phyloP scores from a whole-genome alignment of 208 protist species.

The Acanthamoeba quina region DNA sequence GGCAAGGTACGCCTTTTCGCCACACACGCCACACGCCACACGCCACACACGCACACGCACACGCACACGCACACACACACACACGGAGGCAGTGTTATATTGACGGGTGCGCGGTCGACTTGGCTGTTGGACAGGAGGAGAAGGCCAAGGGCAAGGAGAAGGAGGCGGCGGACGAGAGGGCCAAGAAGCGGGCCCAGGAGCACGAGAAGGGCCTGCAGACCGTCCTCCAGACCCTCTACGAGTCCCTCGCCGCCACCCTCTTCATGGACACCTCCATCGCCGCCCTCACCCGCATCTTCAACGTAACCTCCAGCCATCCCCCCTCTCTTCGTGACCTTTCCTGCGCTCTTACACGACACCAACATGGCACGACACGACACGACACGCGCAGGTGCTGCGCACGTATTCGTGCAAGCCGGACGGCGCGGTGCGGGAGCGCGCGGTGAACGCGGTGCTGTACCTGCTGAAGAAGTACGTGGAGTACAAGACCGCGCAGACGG shows the following conservation, averaged over 20 bases:
- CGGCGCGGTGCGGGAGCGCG: slow-evolving; percentile 61
- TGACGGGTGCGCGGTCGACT: background rate
- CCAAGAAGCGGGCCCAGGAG: background rate
- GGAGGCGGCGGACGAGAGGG: background rate
- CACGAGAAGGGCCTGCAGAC: slow-evolving; percentile 8
- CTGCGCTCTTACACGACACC: background rate
- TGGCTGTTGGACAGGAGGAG: background rate
- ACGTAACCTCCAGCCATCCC: background rate
- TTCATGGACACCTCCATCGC: slow-evolving; percentile 76
- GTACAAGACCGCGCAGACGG: slow-evolving; percentile 46
- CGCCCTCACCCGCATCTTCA: slow-evolving; percentile 75
- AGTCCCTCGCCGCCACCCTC: slow-evolving; percentile 72
- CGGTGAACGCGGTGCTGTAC: slow-evolving; percentile 76
- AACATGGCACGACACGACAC: background rate
- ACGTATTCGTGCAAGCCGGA: slow-evolving; percentile 25
- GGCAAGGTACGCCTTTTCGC: background rate
- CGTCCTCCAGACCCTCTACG: slow-evolving; percentile 61
- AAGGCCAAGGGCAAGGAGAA: slow-evolving; percentile 21
- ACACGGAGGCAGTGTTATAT: background rate
- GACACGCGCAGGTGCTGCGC: background rate
- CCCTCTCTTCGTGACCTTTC: no score
- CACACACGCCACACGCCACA: no score
- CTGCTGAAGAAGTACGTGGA: slow-evolving; percentile 81
- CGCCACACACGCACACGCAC: no score
- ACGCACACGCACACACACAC: no score